These are phyloP conservation scores for Spergularia marina DNA, from an alignment of 148 eudicot species.

Conservation along the genomic window DNA sequence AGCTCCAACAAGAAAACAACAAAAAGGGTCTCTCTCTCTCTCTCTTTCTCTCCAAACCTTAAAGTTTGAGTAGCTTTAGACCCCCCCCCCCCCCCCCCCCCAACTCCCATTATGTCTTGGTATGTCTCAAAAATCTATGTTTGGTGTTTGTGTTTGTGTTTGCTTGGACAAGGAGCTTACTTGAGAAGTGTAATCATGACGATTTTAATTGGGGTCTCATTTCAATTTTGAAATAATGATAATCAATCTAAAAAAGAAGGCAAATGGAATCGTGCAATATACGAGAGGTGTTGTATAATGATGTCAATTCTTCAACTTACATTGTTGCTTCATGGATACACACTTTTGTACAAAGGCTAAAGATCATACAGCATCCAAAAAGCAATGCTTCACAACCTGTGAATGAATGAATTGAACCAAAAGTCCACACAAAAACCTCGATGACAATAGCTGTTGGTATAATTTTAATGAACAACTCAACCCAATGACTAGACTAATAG, in stretches of 20 bases:
- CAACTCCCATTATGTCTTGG: background rate
- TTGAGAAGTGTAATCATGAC: conserved; percentile 22
- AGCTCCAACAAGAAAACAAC: conserved; percentile 14
- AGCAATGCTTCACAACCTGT: too few relatives aligned
- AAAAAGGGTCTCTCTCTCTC: background rate
- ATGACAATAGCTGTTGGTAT: too few relatives aligned
- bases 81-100: background rate
- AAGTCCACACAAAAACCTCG: too few relatives aligned
- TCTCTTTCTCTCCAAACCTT: background rate
- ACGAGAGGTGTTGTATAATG: conserved; percentile 6
- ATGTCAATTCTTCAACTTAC: background rate
- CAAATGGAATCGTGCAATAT: conserved; percentile 14
- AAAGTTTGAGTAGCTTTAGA: conserved; percentile 5
- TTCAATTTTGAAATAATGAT: background rate
- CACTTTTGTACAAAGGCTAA: background rate
- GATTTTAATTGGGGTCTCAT: conserved; percentile 4
- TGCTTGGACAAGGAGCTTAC: conserved; percentile 17
- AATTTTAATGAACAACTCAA: too few relatives aligned
- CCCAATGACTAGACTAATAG: too few relatives aligned
- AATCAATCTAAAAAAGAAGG: too few relatives aligned
- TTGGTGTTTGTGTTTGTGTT: conserved; percentile 13
- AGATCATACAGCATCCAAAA: background rate
- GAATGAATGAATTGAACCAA: too few relatives aligned
- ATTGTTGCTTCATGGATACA: conserved; percentile 11
- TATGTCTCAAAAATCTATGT: conserved; percentile 13